A percentile compares a stretch with the other conserved stretches of the same genome.
Conservation (phyloP, 164 flowering plant genomes). For the Sedum album region DNA sequence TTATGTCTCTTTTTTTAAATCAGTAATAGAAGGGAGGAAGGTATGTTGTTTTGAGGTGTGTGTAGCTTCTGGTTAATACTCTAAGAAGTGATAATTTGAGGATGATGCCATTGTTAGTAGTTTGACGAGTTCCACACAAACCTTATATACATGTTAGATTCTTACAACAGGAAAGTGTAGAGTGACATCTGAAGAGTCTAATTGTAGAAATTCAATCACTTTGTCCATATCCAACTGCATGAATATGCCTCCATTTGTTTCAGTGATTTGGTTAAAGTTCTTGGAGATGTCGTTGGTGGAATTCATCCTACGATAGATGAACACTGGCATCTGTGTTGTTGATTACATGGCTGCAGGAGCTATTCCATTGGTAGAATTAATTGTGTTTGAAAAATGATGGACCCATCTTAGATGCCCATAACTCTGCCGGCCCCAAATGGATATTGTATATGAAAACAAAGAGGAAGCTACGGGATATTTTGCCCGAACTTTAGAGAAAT, state of each 20-base stretch:
- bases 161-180: too few relatives aligned
- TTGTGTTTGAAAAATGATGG: neutral
- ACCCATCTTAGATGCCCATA: conserved; percentile 52
- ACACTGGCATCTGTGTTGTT: conserved; percentile 88
- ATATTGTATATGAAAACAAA: conserved; percentile 80
- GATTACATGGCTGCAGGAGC: conserved; percentile 99
- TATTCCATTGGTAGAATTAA: conserved; percentile 30
- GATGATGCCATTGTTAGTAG: too few relatives aligned
- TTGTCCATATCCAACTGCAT: too few relatives aligned
- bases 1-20: neutral
- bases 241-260: neutral
- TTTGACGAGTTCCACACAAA: too few relatives aligned
- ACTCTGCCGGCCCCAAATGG: conserved; percentile 97
- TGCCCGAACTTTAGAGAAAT: conserved; percentile 52
- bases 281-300: conserved; percentile 77
- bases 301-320: conserved; percentile 93
- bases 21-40: too few relatives aligned
- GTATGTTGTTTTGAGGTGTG: too few relatives aligned
- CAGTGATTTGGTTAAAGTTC: conserved; percentile 83
- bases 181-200: conserved; percentile 62
- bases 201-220: neutral
- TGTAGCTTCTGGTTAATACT: too few relatives aligned
- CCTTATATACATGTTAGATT: too few relatives aligned
- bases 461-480: conserved; percentile 79
- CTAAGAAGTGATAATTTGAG: too few relatives aligned